Percentiles rank a stretch among this genome's conserved stretches.
Evolutionary conservation across 2,329 filamentous ascomycete species (phyloP).

Genomic region (Ascosphaera apis): DNA sequence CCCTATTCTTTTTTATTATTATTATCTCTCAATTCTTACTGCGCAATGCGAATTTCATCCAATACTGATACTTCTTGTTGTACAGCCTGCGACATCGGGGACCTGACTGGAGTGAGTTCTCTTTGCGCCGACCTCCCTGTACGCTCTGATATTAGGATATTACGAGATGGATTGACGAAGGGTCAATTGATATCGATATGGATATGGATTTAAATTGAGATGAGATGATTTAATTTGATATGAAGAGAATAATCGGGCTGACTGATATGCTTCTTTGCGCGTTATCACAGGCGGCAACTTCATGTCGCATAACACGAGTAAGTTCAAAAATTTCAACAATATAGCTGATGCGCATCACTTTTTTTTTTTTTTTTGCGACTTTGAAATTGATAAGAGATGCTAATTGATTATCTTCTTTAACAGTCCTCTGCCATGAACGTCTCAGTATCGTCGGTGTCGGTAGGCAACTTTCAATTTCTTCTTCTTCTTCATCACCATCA

Average conservation of each 20-base stretch:
- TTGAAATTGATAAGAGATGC: neutral
- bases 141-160: too few relatives aligned
- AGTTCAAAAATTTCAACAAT: constrained; percentile 11
- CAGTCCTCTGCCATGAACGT: constrained; percentile 90
- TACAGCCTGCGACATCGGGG: constrained; percentile 77
- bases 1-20: constrained; percentile 1
- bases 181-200: neutral
- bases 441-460: constrained; percentile 93
- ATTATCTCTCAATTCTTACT: neutral
- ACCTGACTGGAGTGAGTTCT: constrained; percentile 83
- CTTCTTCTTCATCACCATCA: too few relatives aligned
- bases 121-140: too few relatives aligned
- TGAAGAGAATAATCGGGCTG: too few relatives aligned
- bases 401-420: constrained; percentile 10
- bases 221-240: neutral
- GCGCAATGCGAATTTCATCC: neutral
- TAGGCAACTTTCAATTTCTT: constrained; percentile 22
- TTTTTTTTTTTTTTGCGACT: neutral
- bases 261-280: constrained; percentile 2
- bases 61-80: neutral
- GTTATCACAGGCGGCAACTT: constrained; percentile 52
- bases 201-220: neutral
- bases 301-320: constrained; percentile 78
- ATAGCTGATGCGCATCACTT: constrained; percentile 5
- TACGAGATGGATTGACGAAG: too few relatives aligned